Evolutionary conservation across 176 grass and related monocot genomes (phyloP), one percentile per base, ranked within the genome.

Genomic region (Cenchrus americanus): DNA sequence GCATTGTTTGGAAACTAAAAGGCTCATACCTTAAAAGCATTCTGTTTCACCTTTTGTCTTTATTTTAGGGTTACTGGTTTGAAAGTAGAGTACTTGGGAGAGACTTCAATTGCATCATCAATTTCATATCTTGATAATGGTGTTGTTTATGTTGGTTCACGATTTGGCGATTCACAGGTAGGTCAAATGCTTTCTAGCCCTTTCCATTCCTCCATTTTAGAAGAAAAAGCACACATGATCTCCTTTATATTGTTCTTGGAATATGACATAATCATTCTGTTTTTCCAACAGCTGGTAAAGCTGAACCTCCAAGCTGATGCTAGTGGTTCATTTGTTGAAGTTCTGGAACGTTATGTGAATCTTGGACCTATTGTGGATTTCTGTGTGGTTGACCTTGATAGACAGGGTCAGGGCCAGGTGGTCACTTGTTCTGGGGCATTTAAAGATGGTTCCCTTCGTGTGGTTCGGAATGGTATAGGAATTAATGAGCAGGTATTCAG

Each of bases 81-180:
- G 68, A 96, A 94, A 96, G 92, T 99, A 76, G 97, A 99, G 76
- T 84, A 89, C 66, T 88, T 99, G 60, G 97, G 97, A 75, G 97
- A 99, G 60, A 99, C 97, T 11, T 96, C 97, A 30, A 86, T 99
- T 66, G 93, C 97, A 59, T 99, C 93, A 42, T 94, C 91, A 57
- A 96, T 99, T 83, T 94, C 97, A 14, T 99, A 99, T 92, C 97
- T 99, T 50, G 97, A 99, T 78, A 99, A 94, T 82, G 97, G 89
- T 12, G 93, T 99, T 87, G 97, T 99, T 77, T 99, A 94, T 75
- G 81, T 99, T 68, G 97, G 97, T 86, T 99, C 97, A 83, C 91
- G 89, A 80, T 99, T 94, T 94, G 97, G 97, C 53, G 97, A 99
- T 92, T 99, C 97, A 75, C 97, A 99, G 93, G 97, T 96, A 55